phyloP scores from a whole-genome alignment of 441 rosid genomes.

The Gossypium lobatum region DNA sequence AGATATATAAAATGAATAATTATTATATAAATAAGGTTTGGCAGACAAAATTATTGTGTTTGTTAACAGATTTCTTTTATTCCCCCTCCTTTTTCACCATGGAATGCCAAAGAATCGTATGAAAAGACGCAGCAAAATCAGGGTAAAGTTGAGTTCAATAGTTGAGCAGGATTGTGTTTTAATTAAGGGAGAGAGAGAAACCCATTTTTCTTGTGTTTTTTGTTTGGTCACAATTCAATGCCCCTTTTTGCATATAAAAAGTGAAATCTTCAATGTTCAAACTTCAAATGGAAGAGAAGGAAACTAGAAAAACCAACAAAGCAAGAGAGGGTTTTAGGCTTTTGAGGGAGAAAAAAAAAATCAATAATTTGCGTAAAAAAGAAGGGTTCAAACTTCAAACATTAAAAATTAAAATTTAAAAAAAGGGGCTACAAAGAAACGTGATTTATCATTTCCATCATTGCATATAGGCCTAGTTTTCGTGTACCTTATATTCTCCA shows the following conservation, averaged over 20 bases:
- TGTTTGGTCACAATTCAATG: constrained; percentile 13
- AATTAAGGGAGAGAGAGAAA: neutral
- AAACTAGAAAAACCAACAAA: constrained; percentile 5
- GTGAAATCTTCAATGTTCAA: neutral
- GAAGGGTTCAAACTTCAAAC: constrained; percentile 29
- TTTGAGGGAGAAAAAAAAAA: constrained; percentile 29
- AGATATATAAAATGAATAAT: no score
- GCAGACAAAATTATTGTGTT: neutral
- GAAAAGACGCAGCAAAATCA: neutral
- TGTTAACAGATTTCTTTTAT: neutral
- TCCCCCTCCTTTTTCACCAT: neutral
- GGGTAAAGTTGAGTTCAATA: neutral
- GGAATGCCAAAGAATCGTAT: neutral
- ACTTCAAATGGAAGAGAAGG: neutral
- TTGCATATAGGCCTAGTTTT: constrained; percentile 4
- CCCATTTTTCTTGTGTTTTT: constrained; percentile 1
- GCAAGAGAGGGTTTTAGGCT: constrained; percentile 38
- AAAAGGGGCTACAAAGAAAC: constrained; percentile 13
- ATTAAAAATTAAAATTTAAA: neutral
- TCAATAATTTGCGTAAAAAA: constrained; percentile 36
- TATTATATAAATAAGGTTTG: neutral
- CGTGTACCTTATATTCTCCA: constrained; percentile 16
- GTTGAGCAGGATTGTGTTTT: neutral
- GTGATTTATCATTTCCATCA: constrained; percentile 12
- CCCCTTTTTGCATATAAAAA: constrained; percentile 16